phyloP scores from a whole-genome alignment of 148 eudicot species.

The Mesembryanthemum crystallinum region DNA sequence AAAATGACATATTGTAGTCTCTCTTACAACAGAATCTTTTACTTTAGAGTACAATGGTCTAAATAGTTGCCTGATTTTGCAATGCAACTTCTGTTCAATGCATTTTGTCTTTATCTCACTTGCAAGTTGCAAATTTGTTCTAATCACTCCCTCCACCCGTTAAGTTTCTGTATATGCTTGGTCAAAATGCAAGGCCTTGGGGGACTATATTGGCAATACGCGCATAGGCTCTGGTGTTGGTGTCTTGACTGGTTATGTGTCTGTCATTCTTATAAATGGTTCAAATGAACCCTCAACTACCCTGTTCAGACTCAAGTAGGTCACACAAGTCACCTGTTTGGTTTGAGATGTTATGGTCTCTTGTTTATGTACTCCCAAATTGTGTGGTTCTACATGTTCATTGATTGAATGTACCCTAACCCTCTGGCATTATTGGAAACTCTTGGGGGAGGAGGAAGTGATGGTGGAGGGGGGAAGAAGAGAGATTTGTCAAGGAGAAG shows the following conservation, averaged over 20 bases:
- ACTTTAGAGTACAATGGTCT: background rate
- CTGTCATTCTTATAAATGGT: background rate
- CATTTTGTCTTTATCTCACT: background rate
- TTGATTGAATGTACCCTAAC: too few relatives aligned
- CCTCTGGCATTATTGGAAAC: too few relatives aligned
- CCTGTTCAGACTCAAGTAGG: background rate
- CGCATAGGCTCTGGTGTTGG: background rate
- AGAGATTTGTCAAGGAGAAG: too few relatives aligned
- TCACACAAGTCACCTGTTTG: background rate
- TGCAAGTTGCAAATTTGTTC: background rate
- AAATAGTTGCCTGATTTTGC: background rate
- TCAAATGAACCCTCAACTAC: background rate
- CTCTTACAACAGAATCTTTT: background rate
- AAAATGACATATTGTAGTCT: background rate
- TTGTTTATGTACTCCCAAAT: background rate
- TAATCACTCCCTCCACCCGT: background rate
- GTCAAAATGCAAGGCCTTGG: background rate
- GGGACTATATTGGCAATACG: background rate
- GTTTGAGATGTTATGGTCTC: background rate
- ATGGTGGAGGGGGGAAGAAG: too few relatives aligned
- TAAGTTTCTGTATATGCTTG: background rate
- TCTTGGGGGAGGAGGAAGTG: too few relatives aligned
- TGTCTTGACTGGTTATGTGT: background rate
- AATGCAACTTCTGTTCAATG: background rate
- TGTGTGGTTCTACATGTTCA: background rate